A percentile compares a stretch with the other conserved stretches of the same genome.
phyloP scores from a whole-genome alignment of 148 eudicot genomes.

The Silene conica region DNA sequence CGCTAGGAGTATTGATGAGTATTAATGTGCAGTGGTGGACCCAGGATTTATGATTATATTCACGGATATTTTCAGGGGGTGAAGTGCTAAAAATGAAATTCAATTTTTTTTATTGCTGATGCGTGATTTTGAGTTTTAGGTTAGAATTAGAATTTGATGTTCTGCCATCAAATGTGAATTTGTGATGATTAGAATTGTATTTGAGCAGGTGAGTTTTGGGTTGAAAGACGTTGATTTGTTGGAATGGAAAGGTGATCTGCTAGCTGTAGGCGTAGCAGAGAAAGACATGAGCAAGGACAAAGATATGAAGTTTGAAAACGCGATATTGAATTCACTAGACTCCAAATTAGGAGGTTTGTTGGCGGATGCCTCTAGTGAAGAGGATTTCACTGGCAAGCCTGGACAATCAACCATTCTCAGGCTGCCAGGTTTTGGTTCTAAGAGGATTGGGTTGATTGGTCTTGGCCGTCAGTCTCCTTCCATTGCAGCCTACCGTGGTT shows the following conservation, averaged over 20 bases:
- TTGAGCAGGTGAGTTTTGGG: constrained; percentile 53
- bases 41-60: no score
- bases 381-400: constrained; percentile 82
- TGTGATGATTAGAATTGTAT: neutral
- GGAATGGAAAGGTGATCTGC: constrained; percentile 93
- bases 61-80: no score
- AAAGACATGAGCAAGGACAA: constrained; percentile 78
- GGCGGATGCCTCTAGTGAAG: constrained; percentile 72
- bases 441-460: constrained; percentile 76
- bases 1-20: no score
- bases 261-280: constrained; percentile 86
- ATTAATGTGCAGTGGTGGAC: no score
- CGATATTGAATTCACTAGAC: constrained; percentile 58
- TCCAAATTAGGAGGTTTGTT: constrained; percentile 64
- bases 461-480: constrained; percentile 53
- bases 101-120: no score
- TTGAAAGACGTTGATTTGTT: constrained; percentile 76
- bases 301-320: constrained; percentile 57
- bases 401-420: constrained; percentile 77
- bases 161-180: neutral
- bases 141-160: neutral
- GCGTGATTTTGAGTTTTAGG: no score
- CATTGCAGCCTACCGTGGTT: constrained; percentile 45
- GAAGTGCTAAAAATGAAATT: no score
- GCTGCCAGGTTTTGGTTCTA: constrained; percentile 75